Percentiles rank a stretch among this genome's conserved stretches.
These are phyloP conservation scores for Leccinum incarnatum DNA, from an alignment of 768 basidiomycete genomes.

Conservation along the genomic window DNA sequence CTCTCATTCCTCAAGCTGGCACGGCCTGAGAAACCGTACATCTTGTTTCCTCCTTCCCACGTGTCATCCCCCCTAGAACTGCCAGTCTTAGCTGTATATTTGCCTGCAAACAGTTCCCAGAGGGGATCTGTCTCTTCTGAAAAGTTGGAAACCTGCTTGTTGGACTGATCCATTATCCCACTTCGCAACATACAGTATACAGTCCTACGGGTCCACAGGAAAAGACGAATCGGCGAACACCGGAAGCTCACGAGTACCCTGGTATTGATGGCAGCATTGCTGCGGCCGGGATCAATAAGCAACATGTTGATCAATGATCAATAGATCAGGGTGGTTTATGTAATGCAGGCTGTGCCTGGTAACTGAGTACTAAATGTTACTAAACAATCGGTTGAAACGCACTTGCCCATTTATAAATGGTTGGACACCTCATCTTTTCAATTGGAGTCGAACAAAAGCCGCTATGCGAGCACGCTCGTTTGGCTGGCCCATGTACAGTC, in stretches of 20 bases:
- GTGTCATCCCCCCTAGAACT: neutral
- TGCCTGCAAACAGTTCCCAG: neutral
- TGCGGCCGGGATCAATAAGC: neutral
- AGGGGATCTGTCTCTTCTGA: neutral
- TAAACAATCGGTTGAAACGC: neutral
- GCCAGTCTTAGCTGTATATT: neutral
- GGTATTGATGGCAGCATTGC: neutral
- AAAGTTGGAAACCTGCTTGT: neutral
- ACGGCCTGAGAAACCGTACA: neutral
- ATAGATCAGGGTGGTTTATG: neutral
- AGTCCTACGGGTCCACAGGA: neutral
- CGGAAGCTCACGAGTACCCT: neutral
- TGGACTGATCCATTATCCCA: neutral
- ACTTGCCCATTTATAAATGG: neutral
- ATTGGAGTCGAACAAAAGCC: neutral
- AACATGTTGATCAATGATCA: neutral
- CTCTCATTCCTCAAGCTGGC: neutral
- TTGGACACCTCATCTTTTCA: neutral
- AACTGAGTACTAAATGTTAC: no score
- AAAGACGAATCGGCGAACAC: neutral
- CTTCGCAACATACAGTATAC: no score
- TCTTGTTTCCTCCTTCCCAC: neutral
- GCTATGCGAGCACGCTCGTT: neutral
- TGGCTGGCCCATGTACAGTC: neutral
- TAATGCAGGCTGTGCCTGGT: neutral